phyloP scores from a whole-genome alignment of 352 stramenopile species.

The Phytophthora citricola region DNA sequence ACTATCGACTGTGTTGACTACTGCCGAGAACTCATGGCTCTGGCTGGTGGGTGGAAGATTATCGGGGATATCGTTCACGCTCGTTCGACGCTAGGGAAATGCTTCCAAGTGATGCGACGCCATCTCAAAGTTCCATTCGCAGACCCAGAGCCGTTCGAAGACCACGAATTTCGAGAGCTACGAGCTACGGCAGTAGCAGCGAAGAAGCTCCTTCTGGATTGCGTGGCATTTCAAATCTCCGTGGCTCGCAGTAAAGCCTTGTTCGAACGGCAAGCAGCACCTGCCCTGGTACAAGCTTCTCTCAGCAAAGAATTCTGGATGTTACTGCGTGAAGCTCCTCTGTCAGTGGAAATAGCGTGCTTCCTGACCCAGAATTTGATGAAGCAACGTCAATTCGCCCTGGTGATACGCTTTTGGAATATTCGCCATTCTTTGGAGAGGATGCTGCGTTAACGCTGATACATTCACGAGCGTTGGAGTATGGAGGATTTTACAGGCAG shows the following conservation, averaged over 20 bases:
- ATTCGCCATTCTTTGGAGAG: constrained; percentile 19
- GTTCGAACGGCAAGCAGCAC: constrained; percentile 23
- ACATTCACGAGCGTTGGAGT: constrained; percentile 33
- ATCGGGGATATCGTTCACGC: constrained; percentile 19
- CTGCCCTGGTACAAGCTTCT: constrained; percentile 26
- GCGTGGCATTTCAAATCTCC: constrained; percentile 35
- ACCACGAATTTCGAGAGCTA: constrained; percentile 11
- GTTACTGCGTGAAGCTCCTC: constrained; percentile 26
- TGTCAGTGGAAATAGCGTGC: constrained; percentile 30
- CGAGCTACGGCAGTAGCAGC: constrained; percentile 11
- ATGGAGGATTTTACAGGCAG: constrained; percentile 21
- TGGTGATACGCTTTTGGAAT: constrained; percentile 22
- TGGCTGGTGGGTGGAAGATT: constrained; percentile 29
- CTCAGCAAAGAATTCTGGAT: constrained; percentile 29
- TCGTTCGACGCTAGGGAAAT: constrained; percentile 15
- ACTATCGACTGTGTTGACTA: constrained; percentile 11
- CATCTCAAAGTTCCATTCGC: constrained; percentile 18
- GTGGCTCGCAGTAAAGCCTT: constrained; percentile 18
- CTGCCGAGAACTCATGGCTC: constrained; percentile 22
- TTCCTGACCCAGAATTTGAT: constrained; percentile 26
- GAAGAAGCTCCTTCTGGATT: constrained; percentile 31
- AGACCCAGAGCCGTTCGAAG: background rate
- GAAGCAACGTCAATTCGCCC: constrained; percentile 23
- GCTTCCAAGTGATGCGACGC: constrained; percentile 15
- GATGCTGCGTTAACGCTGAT: constrained; percentile 32